Evolutionary conservation across 805 yeast species (phyloP).

Genomic region (Cyberlindnera xishuangbannaensis): DNA sequence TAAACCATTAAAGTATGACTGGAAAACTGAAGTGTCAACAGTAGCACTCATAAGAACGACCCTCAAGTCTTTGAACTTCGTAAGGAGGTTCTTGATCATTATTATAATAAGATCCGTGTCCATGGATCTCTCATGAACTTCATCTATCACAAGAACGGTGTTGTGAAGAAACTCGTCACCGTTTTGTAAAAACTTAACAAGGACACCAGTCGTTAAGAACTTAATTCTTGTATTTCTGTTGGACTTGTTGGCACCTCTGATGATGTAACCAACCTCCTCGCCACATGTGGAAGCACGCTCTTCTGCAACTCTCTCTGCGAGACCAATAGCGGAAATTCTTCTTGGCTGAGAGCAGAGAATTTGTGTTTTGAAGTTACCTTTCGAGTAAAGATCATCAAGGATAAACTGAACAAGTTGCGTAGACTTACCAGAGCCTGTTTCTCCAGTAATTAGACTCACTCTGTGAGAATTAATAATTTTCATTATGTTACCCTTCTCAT

Average conservation of each 20-base stretch:
- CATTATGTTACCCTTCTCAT: slow-evolving; percentile 50
- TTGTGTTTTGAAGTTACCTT: slow-evolving; percentile 41
- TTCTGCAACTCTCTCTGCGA: slow-evolving; percentile 86
- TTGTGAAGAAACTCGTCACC: slow-evolving; percentile 38
- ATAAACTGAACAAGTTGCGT: slow-evolving; percentile 92
- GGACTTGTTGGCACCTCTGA: slow-evolving; percentile 82
- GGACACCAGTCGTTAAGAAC: slow-evolving; percentile 90
- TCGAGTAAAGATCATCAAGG: slow-evolving; percentile 54
- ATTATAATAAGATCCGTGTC: slow-evolving; percentile 84
- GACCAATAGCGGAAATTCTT: slow-evolving; percentile 90
- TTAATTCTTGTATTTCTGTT: slow-evolving; percentile 58
- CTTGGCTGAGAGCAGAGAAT: slow-evolving; percentile 93
- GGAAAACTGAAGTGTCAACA: slow-evolving; percentile 64
- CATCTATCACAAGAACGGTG: slow-evolving; percentile 77
- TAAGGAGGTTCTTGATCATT: slow-evolving; percentile 57
- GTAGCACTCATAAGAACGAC: slow-evolving; percentile 93
- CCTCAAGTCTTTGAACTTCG: slow-evolving; percentile 44
- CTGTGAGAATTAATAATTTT: slow-evolving; percentile 49
- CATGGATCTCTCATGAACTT: slow-evolving; percentile 93
- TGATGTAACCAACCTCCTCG: slow-evolving; percentile 79
- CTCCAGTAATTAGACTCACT: slow-evolving; percentile 84
- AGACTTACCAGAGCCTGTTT: slow-evolving; percentile 96
- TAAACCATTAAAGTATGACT: slow-evolving; percentile 52
- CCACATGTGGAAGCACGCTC: slow-evolving; percentile 63
- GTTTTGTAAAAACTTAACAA: slow-evolving; percentile 75